Base-by-base conservation (phyloP, 148 eudicot species). In the Rhododendron ovatum region DNA sequence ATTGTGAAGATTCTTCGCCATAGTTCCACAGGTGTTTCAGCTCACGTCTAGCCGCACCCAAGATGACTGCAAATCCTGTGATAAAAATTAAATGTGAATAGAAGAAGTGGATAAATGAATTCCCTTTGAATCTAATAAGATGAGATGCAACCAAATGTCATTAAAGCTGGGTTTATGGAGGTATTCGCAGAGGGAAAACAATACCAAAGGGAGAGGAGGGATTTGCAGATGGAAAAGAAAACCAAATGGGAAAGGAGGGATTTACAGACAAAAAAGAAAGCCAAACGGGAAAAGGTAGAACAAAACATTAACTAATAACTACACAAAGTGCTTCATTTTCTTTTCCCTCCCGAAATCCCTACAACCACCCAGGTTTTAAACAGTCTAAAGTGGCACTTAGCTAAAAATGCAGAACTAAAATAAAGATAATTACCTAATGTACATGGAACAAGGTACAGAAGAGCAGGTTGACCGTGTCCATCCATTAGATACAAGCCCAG, bases 381-480 rank as follows among this genome's bases (percentile, higher is more conserved):
- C 22, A 71, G 76, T 33, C 63, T 20, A 33, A 45, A 45, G 78
- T 2, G 37, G 43, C 30, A 37, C 76, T 71, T 13, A 30, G 17
- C 41, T 11, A 30, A 33, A 71, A 71, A 18, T 75, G 11, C 18
- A 50, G 22, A 55, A 85, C 0, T 3, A 30, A 48, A 83, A 18
- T 26, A 59, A 83, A 14, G 61, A 11, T 30, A 80, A 81, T 80
- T 94, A 96, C 99, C 99, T 89, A 96, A 86, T 81, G 99, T 96
- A 85, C 98, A 96, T 55, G 99, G 99, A 88, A 96, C 99, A 41
- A 96, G 95, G 88, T 96, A 96, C 50, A 96, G 91, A 50, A 96
- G 93, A 81, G 99, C 99, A 45, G 99, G 99, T 88, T 96, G 99
- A 84, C 99, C 99, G 82, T 91, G 93, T 11, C 96, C 92, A 51